Percentiles rank a stretch among this genome's conserved stretches.
Evolutionary conservation across 2,329 filamentous ascomycete genomes (phyloP).

Genomic region (Harringtonia aguacate): DNA sequence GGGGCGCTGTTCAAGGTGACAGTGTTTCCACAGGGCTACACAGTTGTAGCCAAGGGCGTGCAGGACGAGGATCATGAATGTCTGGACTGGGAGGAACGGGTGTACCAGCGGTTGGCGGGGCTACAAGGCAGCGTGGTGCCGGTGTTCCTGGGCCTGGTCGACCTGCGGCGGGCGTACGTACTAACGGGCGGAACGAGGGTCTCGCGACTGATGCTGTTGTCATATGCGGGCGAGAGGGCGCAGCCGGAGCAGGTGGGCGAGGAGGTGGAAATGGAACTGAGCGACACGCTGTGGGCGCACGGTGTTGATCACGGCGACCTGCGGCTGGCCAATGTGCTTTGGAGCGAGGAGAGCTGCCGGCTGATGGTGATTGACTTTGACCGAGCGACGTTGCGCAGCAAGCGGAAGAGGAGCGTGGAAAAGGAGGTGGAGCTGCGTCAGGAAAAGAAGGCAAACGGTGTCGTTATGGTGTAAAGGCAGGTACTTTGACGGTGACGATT

Average conservation of each 20-base stretch:
- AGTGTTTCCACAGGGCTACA: neutral
- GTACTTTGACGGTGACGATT: too few relatives aligned
- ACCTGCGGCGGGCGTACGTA: neutral
- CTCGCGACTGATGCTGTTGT: slow-evolving; percentile 2
- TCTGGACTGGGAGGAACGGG: neutral
- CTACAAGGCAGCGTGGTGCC: slow-evolving; percentile 4
- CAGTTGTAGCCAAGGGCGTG: slow-evolving; percentile 2
- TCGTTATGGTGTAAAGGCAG: too few relatives aligned
- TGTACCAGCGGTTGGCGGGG: neutral
- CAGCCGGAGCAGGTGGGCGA: neutral
- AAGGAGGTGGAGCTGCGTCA: too few relatives aligned
- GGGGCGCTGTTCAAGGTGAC: slow-evolving; percentile 4
- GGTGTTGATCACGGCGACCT: slow-evolving; percentile 3
- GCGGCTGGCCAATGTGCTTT: slow-evolving; percentile 2
- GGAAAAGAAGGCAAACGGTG: too few relatives aligned
- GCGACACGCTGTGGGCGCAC: neutral
- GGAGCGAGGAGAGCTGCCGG: neutral
- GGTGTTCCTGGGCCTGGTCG: slow-evolving; percentile 1
- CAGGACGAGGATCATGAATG: neutral
- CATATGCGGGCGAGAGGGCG: slow-evolving; percentile 2
- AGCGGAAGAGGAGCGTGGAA: neutral
- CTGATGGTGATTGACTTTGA: slow-evolving; percentile 3
- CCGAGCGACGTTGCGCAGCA: neutral
- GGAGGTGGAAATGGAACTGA: neutral
- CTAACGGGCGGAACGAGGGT: neutral